These are phyloP conservation scores for Sporothrix globosa DNA, from an alignment of 2,329 filamentous ascomycete genomes.

Conservation along the genomic window DNA sequence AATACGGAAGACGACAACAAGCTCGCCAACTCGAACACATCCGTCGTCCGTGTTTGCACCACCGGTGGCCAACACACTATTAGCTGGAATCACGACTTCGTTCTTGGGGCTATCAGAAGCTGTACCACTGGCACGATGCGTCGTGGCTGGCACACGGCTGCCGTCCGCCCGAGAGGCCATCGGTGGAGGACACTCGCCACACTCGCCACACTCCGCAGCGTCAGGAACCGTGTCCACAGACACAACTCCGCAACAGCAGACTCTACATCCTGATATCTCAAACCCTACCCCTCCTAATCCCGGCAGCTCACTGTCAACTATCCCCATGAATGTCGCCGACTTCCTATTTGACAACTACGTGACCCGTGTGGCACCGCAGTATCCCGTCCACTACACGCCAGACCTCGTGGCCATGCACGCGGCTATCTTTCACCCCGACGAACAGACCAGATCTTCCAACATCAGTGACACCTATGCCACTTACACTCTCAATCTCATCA, in stretches of 20 bases:
- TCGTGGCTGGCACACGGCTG: conserved; percentile 27
- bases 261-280: background rate
- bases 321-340: conserved; percentile 28
- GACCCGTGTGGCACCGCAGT: conserved; percentile 26
- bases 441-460: background rate
- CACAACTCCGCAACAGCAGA: background rate
- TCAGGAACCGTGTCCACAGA: background rate
- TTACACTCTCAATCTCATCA: conserved; percentile 28
- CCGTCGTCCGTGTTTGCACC: background rate
- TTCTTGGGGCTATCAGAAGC: conserved; percentile 25
- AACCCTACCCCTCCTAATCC: background rate
- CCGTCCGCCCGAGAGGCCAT: conserved; percentile 23
- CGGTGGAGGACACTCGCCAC: background rate
- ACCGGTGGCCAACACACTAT: background rate
- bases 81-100: conserved; percentile 10
- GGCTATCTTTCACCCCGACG: conserved; percentile 6
- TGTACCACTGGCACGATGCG: conserved; percentile 26
- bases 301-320: conserved; percentile 6
- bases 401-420: conserved; percentile 27
- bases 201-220: conserved; percentile 8
- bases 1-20: background rate
- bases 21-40: no score
- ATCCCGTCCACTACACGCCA: conserved; percentile 29
- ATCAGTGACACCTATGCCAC: background rate
- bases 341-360: conserved; percentile 30